Evolutionary conservation across 169 alveolate genomes (phyloP).

Genomic region (Perkinsus chesapeaki): DNA sequence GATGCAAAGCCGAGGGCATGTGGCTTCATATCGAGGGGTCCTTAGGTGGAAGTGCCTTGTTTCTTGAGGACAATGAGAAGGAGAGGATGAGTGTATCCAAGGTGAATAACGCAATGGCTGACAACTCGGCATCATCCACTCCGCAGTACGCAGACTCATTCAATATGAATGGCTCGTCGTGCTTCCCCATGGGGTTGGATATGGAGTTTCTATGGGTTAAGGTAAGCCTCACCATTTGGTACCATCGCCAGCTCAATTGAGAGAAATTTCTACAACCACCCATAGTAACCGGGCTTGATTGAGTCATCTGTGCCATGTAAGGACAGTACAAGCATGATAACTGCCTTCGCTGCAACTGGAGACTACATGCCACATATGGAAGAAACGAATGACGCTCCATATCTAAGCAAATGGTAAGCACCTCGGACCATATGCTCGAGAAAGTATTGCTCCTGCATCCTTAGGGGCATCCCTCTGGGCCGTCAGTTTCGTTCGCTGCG

Average conservation of each 20-base stretch:
- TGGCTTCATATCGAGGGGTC: constrained; percentile 31
- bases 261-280: no score
- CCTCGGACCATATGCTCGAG: no score
- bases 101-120: neutral
- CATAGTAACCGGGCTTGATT: no score
- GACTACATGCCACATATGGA: neutral
- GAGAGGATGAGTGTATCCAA: neutral
- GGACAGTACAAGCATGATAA: neutral
- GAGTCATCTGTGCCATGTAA: neutral
- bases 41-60: constrained; percentile 11
- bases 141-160: constrained; percentile 2
- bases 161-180: constrained; percentile 8
- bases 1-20: neutral
- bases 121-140: neutral
- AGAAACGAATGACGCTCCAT: neutral
- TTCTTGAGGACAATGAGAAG: neutral
- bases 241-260: no score
- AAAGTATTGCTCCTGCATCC: neutral
- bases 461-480: constrained; percentile 22
- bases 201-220: neutral
- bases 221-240: no score
- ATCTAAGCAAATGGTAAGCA: neutral
- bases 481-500: constrained; percentile 6
- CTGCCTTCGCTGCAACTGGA: neutral
- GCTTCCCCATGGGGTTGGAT: neutral